phyloP scores from a whole-genome alignment of 306 rosid genomes.

The Acacia confusa region DNA sequence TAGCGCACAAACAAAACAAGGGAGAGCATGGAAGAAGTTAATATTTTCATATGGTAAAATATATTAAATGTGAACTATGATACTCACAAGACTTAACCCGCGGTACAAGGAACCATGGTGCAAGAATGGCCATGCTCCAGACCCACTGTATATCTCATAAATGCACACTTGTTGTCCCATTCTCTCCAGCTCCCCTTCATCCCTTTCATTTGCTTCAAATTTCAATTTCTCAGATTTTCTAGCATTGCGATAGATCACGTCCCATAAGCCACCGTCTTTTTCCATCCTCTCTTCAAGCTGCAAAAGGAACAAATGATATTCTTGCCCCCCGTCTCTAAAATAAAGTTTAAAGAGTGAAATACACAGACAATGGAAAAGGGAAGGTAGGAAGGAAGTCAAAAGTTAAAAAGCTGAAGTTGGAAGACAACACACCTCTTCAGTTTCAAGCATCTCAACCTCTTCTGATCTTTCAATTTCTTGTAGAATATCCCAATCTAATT shows the following conservation, averaged over 20 bases:
- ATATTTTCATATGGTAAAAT: background rate
- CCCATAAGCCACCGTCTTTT: conserved; percentile 68
- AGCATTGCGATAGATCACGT: conserved; percentile 82
- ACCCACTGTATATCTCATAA: conserved; percentile 89
- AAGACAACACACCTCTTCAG: conserved; percentile 73
- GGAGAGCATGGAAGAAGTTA: conserved; percentile 2
- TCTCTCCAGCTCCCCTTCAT: conserved; percentile 98
- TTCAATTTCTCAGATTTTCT: conserved; percentile 85
- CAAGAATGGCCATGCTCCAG: conserved; percentile 85
- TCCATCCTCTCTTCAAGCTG: conserved; percentile 85
- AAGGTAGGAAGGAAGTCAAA: conserved; percentile 13
- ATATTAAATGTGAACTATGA: conserved; percentile 22
- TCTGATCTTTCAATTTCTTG: conserved; percentile 73
- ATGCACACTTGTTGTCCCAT: conserved; percentile 86
- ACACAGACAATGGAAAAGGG: conserved; percentile 9
- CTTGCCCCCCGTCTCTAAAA: conserved; percentile 28
- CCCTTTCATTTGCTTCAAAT: conserved; percentile 93
- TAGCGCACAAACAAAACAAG: conserved; percentile 17
- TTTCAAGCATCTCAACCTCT: conserved; percentile 80
- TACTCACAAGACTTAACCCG: conserved; percentile 92
- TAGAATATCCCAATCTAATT: conserved; percentile 76
- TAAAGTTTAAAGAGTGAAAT: conserved; percentile 16
- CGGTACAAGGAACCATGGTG: conserved; percentile 97
- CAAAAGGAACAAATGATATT: conserved; percentile 36
- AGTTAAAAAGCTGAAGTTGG: conserved; percentile 19